Evolutionary conservation across 139 green algal species (phyloP).

Genomic region (Desmodesmus armatus): DNA sequence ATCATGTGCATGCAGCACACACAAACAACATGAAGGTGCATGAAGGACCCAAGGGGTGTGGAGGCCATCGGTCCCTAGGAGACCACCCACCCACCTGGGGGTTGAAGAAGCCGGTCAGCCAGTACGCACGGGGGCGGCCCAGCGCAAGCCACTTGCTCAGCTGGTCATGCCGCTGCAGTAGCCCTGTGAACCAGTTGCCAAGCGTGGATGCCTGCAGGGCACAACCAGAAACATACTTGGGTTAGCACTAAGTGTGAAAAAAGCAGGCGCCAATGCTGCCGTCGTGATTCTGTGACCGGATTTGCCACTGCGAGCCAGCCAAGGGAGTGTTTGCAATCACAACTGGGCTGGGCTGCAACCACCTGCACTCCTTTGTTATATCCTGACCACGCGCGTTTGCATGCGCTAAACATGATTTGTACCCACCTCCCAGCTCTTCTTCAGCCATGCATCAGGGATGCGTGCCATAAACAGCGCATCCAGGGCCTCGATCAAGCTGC

Average conservation of each 20-base stretch:
- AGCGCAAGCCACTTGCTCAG: constrained; percentile 91
- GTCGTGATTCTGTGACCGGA: too few relatives aligned
- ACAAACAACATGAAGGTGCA: background rate
- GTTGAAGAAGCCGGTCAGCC: constrained; percentile 98
- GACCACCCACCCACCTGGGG: too few relatives aligned
- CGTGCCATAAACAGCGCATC: constrained; percentile 90
- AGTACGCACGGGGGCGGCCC: constrained; percentile 91
- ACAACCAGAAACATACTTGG: too few relatives aligned
- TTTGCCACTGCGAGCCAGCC: too few relatives aligned
- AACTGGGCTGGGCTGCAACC: too few relatives aligned
- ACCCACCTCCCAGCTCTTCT: constrained; percentile 80
- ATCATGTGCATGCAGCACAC: background rate
- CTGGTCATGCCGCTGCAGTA: constrained; percentile 92
- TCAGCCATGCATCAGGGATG: constrained; percentile 86
- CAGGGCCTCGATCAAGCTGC: constrained; percentile 82
- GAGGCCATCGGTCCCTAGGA: too few relatives aligned
- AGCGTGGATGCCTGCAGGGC: constrained; percentile 65
- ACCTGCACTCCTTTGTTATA: too few relatives aligned
- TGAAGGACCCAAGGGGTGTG: background rate
- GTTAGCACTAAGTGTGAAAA: too few relatives aligned
- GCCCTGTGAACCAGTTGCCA: constrained; percentile 90
- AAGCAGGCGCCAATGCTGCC: background rate
- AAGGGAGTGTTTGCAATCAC: too few relatives aligned
- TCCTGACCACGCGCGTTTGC: background rate
- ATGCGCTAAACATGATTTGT: too few relatives aligned